Conservation (phyloP, 306 rosid species). For the Prunus fruticosa region DNA sequence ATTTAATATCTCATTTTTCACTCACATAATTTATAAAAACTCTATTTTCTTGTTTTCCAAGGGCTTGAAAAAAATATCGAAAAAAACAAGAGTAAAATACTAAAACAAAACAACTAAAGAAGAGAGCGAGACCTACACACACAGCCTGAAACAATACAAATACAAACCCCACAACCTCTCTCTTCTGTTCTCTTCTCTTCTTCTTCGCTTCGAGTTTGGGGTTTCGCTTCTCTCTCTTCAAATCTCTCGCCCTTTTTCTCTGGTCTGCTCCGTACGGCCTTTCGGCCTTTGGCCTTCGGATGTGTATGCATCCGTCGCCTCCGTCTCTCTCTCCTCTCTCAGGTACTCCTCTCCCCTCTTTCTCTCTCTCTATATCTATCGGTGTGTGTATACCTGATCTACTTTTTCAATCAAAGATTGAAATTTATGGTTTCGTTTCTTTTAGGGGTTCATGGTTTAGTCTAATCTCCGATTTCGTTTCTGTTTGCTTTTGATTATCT, state of each 20-base stretch:
- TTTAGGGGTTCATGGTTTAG: slow-evolving; percentile 20
- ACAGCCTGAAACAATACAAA: neutral
- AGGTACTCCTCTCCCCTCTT: slow-evolving; percentile 31
- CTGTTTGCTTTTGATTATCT: slow-evolving; percentile 17
- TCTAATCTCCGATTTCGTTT: slow-evolving; percentile 15
- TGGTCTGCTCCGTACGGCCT: slow-evolving; percentile 5
- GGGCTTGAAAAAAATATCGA: neutral
- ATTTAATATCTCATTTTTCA: too few relatives aligned
- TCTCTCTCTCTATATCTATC: neutral
- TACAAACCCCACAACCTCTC: slow-evolving; percentile 31
- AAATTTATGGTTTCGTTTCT: neutral
- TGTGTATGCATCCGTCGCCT: slow-evolving; percentile 51
- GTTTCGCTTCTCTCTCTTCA: slow-evolving; percentile 31
- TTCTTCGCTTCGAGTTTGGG: slow-evolving; percentile 35
- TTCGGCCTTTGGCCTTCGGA: slow-evolving; percentile 41
- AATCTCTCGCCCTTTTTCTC: slow-evolving; percentile 15
- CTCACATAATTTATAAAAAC: neutral
- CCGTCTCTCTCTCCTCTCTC: slow-evolving; percentile 52
- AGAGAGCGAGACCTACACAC: slow-evolving; percentile 15
- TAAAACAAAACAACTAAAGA: neutral
- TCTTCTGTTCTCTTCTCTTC: slow-evolving; percentile 1
- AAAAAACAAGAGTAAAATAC: neutral
- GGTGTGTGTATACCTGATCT: slow-evolving; percentile 21
- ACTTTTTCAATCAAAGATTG: slow-evolving; percentile 2
- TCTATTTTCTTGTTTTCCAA: neutral